Evolutionary conservation across 164 flowering plant species (phyloP).

Genomic region (Houttuynia cordata): DNA sequence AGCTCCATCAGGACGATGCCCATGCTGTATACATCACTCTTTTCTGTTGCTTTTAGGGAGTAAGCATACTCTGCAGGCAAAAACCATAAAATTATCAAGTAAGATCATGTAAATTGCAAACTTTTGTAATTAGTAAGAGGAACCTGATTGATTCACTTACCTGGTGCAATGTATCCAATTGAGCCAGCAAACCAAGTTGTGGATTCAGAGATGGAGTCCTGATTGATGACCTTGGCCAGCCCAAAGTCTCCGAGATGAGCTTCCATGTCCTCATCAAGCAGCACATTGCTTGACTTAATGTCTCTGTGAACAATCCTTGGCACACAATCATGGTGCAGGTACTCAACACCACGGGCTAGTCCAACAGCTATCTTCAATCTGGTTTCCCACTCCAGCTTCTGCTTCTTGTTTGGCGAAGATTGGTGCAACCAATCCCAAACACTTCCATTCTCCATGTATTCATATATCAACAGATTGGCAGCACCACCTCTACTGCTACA

Average conservation of each 20-base stretch:
- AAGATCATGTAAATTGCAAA: too few species aligned
- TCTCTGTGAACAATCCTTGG: conserved; percentile 87
- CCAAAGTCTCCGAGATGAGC: conserved; percentile 98
- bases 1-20: conserved; percentile 96
- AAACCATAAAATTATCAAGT: neutral
- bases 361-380: conserved; percentile 72
- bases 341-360: conserved; percentile 81
- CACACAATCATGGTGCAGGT: conserved; percentile 90
- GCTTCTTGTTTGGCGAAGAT: conserved; percentile 26
- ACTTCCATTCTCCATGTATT: conserved; percentile 95
- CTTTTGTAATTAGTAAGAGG: too few species aligned
- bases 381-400: conserved; percentile 57
- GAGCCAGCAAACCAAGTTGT: conserved; percentile 81
- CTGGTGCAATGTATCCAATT: conserved; percentile 97
- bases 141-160: conserved; percentile 21
- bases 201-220: conserved; percentile 53
- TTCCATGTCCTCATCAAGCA: conserved; percentile 79
- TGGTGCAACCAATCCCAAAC: conserved; percentile 91
- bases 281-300: conserved; percentile 79
- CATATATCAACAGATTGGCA: conserved; percentile 63
- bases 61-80: conserved; percentile 74
- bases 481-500: conserved; percentile 45
- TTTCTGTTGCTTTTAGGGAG: conserved; percentile 77
- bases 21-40: conserved; percentile 92
- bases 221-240: conserved; percentile 52